phyloP scores from a whole-genome alignment of 2,329 filamentous ascomycete genomes.

The Tolypocladium paradoxum region DNA sequence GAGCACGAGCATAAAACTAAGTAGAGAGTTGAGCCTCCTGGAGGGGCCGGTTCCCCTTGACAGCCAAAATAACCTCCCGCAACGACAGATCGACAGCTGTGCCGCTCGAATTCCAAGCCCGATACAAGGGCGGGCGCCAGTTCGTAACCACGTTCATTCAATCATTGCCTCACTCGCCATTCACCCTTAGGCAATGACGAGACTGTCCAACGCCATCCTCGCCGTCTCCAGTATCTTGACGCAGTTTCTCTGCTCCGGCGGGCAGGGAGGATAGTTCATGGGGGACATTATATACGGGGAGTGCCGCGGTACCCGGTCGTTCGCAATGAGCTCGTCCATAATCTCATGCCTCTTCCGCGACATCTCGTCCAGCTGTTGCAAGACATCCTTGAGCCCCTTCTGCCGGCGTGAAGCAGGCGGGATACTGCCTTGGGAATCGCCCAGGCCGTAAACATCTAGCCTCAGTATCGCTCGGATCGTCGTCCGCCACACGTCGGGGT shows the following conservation, averaged over 20 bases:
- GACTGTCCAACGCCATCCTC: conserved; percentile 38
- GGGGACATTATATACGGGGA: conserved; percentile 16
- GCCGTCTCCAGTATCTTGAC: conserved; percentile 43
- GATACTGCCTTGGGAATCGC: conserved; percentile 6
- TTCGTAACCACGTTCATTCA: neutral
- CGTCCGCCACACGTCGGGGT: conserved; percentile 42
- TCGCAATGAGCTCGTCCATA: conserved; percentile 33
- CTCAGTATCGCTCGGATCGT: conserved; percentile 43
- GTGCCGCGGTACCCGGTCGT: conserved; percentile 20
- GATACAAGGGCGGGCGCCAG: neutral
- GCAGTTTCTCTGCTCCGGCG: conserved; percentile 31
- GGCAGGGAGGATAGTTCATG: conserved; percentile 10
- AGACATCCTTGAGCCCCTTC: conserved; percentile 43
- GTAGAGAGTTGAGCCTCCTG: neutral
- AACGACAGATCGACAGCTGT: neutral
- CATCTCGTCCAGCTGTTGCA: conserved; percentile 40
- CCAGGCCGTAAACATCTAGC: conserved; percentile 46
- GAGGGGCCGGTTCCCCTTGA: neutral
- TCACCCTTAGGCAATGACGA: conserved; percentile 37
- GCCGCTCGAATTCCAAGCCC: neutral
- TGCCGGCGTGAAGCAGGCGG: conserved; percentile 18
- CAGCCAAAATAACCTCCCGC: neutral
- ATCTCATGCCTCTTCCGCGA: conserved; percentile 36
- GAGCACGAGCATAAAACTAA: neutral
- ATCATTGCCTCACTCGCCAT: neutral